Conservation (phyloP, 331 rosid genomes). For the Quercus tomentella region DNA sequence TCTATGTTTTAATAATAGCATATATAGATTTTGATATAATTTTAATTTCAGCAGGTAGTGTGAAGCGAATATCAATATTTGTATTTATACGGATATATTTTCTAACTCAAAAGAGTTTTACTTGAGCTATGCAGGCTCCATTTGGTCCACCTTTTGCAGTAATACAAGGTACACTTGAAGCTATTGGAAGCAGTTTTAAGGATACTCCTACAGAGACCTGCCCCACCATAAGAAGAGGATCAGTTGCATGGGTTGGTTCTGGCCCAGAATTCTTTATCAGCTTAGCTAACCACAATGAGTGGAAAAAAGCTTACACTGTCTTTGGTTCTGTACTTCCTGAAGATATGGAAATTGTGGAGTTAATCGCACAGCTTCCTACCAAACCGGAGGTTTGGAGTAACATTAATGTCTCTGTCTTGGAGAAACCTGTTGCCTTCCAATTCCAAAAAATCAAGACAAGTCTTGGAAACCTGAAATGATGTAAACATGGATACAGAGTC, state of each 20-base stretch:
- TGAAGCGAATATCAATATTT: not conserved
- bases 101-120: not conserved
- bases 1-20: no score
- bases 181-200: conserved; percentile 24
- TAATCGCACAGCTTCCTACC: conserved; percentile 56
- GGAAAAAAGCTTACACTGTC: conserved; percentile 59
- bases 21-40: no score
- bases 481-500: conserved; percentile 21
- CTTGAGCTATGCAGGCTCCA: conserved; percentile 29
- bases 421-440: conserved; percentile 25
- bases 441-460: conserved; percentile 6
- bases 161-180: conserved; percentile 49
- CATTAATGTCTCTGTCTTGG: conserved; percentile 37
- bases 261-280: conserved; percentile 85
- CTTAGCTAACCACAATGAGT: conserved; percentile 65
- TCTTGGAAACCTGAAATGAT: not conserved
- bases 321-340: conserved; percentile 64
- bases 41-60: not conserved
- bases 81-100: not conserved
- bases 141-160: conserved; percentile 49
- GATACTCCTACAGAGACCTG: conserved; percentile 39
- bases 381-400: conserved; percentile 45
- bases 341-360: conserved; percentile 65
- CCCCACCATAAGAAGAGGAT: conserved; percentile 57
- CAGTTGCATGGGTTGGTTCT: conserved; percentile 81